Evolutionary conservation across 2,329 filamentous ascomycete species (phyloP), one percentile per base, ranked within the genome.

Genomic region (Colletotrichum sansevieriae): DNA sequence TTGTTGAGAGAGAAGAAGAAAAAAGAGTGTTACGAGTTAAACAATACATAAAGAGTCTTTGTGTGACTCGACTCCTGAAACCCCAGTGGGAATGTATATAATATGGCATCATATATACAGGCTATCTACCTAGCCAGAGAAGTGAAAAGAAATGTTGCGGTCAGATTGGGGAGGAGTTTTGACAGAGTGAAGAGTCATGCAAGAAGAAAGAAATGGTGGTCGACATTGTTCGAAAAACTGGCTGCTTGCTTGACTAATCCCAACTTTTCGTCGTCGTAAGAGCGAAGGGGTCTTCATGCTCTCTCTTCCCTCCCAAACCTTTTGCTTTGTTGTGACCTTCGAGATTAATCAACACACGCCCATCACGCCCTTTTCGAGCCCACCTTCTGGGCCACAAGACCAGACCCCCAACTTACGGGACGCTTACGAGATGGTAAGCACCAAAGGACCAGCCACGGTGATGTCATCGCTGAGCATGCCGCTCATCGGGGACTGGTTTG

Each of bases 401-500:
- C 43, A 37, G 43, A 39, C 35, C 29, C 37, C 55, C 55, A 18
- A 60, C 41, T 37, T 46, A 20, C 55, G 41, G 49, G 22, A 41
- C 11, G 60, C 72, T 78, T 80, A 86, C 72, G 84, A 85, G 54
- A 88, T 77, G 56, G 83, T 80, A 77, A 90, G 79, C 60, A 88
- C 85, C 81, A 89, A 85, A 55, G 88, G 87, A 1, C 90, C 91
- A 73, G 91, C 90, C 72, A 92, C 81, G 55, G 89, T 88, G 73
- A 90, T 89, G 63, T 85, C 86, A 78, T 92, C 89, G 3, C 84
- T 86, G 70, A 91, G 76, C 43, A 82, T 77, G 41, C 86, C 87
- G 22, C 79, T 80, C 35, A 83, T 75, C 18, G 87, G 87, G 2
- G 79, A 82, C 35, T 76, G 76, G 74, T 77, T 91, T 63, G 90